Percentiles rank a stretch among this genome's conserved stretches.
These are phyloP conservation scores for Pseudogymnoascus sp. DNA, from an alignment of 2,329 filamentous ascomycete genomes.

Conservation along the genomic window DNA sequence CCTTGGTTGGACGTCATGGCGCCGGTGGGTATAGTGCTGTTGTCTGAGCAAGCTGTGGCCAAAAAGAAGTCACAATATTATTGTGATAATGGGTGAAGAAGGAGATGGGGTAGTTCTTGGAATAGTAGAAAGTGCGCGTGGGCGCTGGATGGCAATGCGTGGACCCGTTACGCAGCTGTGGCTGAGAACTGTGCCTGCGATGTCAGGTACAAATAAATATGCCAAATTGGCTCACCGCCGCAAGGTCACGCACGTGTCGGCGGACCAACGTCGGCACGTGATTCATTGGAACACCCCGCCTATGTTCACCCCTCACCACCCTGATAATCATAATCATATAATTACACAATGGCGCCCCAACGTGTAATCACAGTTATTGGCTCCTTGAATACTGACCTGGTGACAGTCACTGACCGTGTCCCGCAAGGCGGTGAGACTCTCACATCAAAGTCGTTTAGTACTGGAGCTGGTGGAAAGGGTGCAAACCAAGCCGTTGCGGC, in stretches of 20 bases:
- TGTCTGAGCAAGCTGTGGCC: conserved; percentile 6
- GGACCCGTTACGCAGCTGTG: conserved; percentile 7
- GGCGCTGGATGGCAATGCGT: not conserved
- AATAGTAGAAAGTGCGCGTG: conserved; percentile 7
- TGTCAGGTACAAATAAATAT: conserved; percentile 8
- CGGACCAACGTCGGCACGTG: not conserved
- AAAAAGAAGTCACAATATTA: not conserved
- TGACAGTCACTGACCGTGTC: conserved; percentile 77
- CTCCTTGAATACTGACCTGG: conserved; percentile 90
- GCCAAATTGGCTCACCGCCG: not conserved
- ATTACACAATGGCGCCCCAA: conserved; percentile 20
- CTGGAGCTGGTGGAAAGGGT: conserved; percentile 84
- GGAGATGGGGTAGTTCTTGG: not conserved
- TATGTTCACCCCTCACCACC: not conserved
- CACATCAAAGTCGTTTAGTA: conserved; percentile 68
- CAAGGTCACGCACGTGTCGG: not conserved
- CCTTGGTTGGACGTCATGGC: conserved; percentile 33
- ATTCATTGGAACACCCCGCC: not conserved
- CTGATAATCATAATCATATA: not conserved
- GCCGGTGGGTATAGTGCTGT: conserved; percentile 7
- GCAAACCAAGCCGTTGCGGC: conserved; percentile 92
- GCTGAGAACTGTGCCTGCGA: not conserved
- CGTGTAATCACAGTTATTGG: conserved; percentile 70
- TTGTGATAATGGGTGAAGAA: not conserved
- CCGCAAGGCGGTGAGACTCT: conserved; percentile 83